Base-by-base conservation (phyloP, 495 filamentous ascomycete genomes). In the Jackrogersella minutella region DNA sequence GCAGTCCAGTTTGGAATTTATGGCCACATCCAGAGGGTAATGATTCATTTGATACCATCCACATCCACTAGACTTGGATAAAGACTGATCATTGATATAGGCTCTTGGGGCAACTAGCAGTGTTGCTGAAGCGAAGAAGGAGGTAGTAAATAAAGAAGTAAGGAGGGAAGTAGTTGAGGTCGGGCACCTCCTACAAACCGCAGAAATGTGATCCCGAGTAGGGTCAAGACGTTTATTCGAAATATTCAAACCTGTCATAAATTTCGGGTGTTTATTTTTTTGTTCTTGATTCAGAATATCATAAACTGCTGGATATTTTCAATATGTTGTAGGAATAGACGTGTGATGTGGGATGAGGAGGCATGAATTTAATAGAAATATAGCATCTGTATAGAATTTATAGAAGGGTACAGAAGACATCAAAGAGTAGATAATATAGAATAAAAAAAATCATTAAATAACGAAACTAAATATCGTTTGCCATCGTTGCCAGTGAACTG, bases 1-100 rank as follows among this genome's bases (percentile, higher is more conserved):
- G 90, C 91, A 41, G 88, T 89, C 68, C 91, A 94, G 77, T 93
- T 94, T 69, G 91, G 89, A 66, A 93, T 94, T 76, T 93, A 93
- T 74, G 90, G 91, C 73, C 85, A 88, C 70, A 87, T 88, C 68
- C 87, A 87, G 78, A 84, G 82, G 76, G 77, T 74, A 74, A 40
- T 4, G 64, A 17, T 49, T 49, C 14, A 24, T 21, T 21, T 19
- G 6, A 24, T 44, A 19, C 22, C 30, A 36, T 51, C 24, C 30
- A 4, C 16, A 33, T 6, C 16, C n/a, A 5, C 36, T 33, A 10
- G 28, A 21, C 30, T 9, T 10, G n/a, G 34, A 8, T 14, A 28
- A 8, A 22, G 44, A 62, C 49, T 69, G 44, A 69, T 34, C 4
- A 56, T 54, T 39, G n/a, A 2, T 22, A 36, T 30, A 74, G 72